A percentile compares a stretch with the other conserved stretches of the same genome.
Evolutionary conservation across 164 flowering plant species (phyloP).

Genomic region (Vitis rupestris): DNA sequence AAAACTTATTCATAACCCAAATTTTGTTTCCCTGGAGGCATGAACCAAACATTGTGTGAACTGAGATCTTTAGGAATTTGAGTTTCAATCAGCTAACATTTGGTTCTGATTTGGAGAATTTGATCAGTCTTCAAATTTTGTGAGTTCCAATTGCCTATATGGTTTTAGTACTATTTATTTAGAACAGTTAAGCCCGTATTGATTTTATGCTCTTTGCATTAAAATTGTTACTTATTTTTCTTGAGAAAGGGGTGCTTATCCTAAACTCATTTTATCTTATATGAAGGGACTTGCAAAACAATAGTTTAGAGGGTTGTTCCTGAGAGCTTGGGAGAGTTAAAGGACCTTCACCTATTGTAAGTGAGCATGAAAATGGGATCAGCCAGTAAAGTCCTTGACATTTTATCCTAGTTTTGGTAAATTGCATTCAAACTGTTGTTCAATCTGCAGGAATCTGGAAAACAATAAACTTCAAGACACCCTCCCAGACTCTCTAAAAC

Average conservation of each 20-base stretch:
- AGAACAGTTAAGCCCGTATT: no score
- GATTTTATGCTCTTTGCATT: no score
- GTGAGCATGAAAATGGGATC: conserved; percentile 19
- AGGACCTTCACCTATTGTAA: conserved; percentile 69
- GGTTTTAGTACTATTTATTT: background rate
- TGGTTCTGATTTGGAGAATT: conserved; percentile 58
- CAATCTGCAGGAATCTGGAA: conserved; percentile 62
- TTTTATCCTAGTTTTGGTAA: background rate
- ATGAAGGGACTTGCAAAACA: conserved; percentile 77
- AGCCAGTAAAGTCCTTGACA: background rate
- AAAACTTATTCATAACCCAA: background rate
- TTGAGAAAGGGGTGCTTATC: no score
- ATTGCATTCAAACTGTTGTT: background rate
- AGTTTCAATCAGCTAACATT: conserved; percentile 76
- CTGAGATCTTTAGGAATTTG: conserved; percentile 62
- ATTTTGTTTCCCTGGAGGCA: conserved; percentile 7
- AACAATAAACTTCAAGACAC: conserved; percentile 70
- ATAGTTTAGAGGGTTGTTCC: conserved; percentile 78
- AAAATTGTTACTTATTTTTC: no score
- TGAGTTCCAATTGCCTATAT: conserved; percentile 36
- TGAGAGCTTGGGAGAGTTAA: conserved; percentile 70
- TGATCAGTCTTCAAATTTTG: conserved; percentile 65
- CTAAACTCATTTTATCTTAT: no score
- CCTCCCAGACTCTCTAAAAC: conserved; percentile 67
- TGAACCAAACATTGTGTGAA: conserved; percentile 6